Conservation (phyloP, 2,329 filamentous ascomycete genomes). For the Alternaria novae-zelandiae region DNA sequence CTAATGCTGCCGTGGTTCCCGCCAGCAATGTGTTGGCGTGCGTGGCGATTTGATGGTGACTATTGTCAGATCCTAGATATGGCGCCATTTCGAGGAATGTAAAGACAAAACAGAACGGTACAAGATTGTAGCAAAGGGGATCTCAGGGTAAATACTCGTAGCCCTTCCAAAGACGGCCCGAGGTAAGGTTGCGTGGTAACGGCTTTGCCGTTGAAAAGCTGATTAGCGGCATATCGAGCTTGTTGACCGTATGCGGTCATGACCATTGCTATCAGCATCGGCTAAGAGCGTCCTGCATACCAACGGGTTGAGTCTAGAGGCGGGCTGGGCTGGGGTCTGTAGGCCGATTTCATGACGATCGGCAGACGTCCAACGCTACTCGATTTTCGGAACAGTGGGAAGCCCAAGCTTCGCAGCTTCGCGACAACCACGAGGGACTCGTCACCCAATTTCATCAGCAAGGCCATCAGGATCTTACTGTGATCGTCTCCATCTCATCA, state of each 20-base stretch:
- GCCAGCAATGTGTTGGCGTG: constrained; percentile 38
- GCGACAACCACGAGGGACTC: neutral
- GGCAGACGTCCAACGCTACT: constrained; percentile 12
- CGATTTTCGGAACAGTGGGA: constrained; percentile 5
- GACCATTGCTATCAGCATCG: constrained; percentile 22
- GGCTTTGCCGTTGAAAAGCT: constrained; percentile 16
- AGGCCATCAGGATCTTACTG: constrained; percentile 1
- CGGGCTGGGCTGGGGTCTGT: constrained; percentile 1
- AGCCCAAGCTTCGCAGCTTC: neutral
- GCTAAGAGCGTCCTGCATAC: constrained; percentile 16
- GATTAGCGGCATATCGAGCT: constrained; percentile 28
- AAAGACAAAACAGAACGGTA: neutral
- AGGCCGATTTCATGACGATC: constrained; percentile 11
- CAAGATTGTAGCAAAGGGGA: constrained; percentile 3
- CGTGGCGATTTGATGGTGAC: constrained; percentile 14
- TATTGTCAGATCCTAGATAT: constrained; percentile 29
- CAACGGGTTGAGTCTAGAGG: constrained; percentile 12
- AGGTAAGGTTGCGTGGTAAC: constrained; percentile 7
- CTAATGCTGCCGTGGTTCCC: constrained; percentile 43
- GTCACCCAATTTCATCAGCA: neutral
- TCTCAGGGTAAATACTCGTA: constrained; percentile 1
- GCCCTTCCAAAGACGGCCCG: constrained; percentile 6
- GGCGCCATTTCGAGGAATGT: constrained; percentile 30
- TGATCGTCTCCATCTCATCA: constrained; percentile 9
- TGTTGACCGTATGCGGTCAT: constrained; percentile 9